Percentiles rank a stretch among this genome's conserved stretches.
Conservation (phyloP, 345 rosid genomes). For the Syzygium grande region DNA sequence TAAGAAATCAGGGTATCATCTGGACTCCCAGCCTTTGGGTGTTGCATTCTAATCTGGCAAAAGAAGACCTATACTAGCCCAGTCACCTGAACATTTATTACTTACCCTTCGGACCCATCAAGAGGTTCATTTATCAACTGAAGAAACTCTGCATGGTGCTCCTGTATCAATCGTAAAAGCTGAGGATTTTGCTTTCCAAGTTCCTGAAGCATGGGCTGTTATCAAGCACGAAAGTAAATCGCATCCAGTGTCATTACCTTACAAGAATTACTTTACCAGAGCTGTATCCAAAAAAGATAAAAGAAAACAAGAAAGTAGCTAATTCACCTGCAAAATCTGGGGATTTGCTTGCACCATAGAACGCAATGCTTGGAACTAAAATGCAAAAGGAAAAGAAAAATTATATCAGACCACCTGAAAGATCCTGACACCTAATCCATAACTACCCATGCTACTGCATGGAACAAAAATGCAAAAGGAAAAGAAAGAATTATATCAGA, state of each 20-base stretch:
- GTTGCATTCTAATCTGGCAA: background rate
- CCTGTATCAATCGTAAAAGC: conserved; percentile 82
- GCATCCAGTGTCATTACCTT: background rate
- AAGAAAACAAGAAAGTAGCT: background rate
- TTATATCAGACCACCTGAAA: background rate
- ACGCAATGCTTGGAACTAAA: conserved; percentile 86
- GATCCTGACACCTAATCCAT: background rate
- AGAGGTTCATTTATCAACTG: conserved; percentile 88
- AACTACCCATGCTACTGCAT: conserved; percentile 16
- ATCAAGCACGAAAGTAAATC: background rate
- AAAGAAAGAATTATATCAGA: background rate
- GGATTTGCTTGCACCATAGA: conserved; percentile 97
- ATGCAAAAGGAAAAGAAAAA: background rate
- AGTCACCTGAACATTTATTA: background rate
- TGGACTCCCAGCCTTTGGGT: background rate
- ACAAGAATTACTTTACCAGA: background rate
- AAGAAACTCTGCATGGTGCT: conserved; percentile 91
- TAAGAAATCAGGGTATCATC: background rate
- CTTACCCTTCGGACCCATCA: conserved; percentile 95
- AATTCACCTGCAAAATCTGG: conserved; percentile 73
- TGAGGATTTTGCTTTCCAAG: conserved; percentile 99
- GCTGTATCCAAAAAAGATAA: background rate
- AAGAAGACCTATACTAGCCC: background rate
- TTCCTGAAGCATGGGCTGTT: conserved; percentile 99
- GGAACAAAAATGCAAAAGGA: conserved; percentile 45